phyloP scores from a whole-genome alignment of 2,329 filamentous ascomycete genomes.

The Pseudocercospora vitis region DNA sequence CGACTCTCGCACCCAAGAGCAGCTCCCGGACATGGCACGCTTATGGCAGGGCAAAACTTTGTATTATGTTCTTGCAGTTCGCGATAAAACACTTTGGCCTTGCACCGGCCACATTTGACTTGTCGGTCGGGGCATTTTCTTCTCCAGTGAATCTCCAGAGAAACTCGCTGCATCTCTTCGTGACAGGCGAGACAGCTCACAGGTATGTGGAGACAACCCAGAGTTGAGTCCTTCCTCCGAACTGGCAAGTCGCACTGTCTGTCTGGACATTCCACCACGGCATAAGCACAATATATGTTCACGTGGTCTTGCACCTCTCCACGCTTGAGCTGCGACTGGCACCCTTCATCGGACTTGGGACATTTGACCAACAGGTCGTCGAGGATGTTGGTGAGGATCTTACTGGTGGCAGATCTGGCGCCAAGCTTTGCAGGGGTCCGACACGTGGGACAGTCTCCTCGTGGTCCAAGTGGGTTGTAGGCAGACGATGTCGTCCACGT shows the following conservation, averaged over 20 bases:
- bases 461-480: conserved; percentile 35
- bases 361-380: conserved; percentile 62
- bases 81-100: conserved; percentile 42
- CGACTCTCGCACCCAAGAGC: conserved; percentile 46
- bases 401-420: conserved; percentile 43
- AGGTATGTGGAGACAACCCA: conserved; percentile 56
- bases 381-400: conserved; percentile 60
- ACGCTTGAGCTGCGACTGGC: conserved; percentile 54
- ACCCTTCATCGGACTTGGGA: conserved; percentile 56
- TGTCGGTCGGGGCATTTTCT: conserved; percentile 53
- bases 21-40: conserved; percentile 46
- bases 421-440: conserved; percentile 47
- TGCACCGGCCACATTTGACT: conserved; percentile 46
- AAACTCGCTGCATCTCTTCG: conserved; percentile 54
- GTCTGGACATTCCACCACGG: conserved; percentile 54
- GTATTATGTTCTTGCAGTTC: conserved; percentile 45
- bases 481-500: conserved; percentile 44
- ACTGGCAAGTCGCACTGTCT: conserved; percentile 53
- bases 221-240: conserved; percentile 55
- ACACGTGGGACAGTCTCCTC: conserved; percentile 57
- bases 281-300: conserved; percentile 60
- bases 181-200: conserved; percentile 56
- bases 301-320: conserved; percentile 60
- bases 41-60: conserved; percentile 44
- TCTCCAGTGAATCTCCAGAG: conserved; percentile 48